phyloP scores from a whole-genome alignment of 116 monocot genomes.

The Dioscorea cayenensis region DNA sequence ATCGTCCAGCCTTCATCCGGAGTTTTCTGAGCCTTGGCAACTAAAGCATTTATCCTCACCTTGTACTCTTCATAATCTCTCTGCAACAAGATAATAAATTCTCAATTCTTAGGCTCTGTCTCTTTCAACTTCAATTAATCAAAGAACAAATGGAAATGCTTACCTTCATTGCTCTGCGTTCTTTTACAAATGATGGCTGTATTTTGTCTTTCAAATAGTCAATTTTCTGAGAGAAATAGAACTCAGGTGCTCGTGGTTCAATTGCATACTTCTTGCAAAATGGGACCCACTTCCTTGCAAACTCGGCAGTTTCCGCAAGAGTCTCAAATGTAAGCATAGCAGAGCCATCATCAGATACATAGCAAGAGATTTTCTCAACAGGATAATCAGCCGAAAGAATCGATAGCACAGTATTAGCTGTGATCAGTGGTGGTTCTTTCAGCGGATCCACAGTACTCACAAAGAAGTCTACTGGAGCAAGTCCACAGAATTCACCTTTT shows the following conservation, averaged over 20 bases:
- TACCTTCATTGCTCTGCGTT: slow-evolving; percentile 99
- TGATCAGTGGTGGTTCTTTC: slow-evolving; percentile 92
- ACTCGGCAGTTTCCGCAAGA: slow-evolving; percentile 89
- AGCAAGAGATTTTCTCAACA: slow-evolving; percentile 94
- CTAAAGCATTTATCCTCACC: slow-evolving; percentile 94
- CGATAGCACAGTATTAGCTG: slow-evolving; percentile 95
- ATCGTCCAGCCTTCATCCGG: slow-evolving; percentile 97
- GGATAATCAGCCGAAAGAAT: slow-evolving; percentile 98
- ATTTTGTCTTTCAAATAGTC: slow-evolving; percentile 99
- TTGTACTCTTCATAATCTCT: slow-evolving; percentile 99
- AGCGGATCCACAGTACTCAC: slow-evolving; percentile 98
- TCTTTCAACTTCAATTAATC: not conserved
- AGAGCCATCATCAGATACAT: slow-evolving; percentile 97
- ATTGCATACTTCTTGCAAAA: slow-evolving; percentile 92
- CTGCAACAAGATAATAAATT: slow-evolving; percentile 23
- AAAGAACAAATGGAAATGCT: slow-evolving; percentile 4
- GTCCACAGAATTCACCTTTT: slow-evolving; percentile 47
- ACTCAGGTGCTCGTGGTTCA: slow-evolving; percentile 92
- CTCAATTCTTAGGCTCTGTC: not conserved
- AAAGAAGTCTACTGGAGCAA: slow-evolving; percentile 93
- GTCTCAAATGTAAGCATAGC: slow-evolving; percentile 91
- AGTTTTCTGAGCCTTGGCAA: slow-evolving; percentile 96
- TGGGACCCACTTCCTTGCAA: slow-evolving; percentile 98
- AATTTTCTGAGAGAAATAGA: slow-evolving; percentile 95
- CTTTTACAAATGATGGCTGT: slow-evolving; percentile 94